Base-by-base conservation (phyloP, 192 early-diverging fungal species). In the Coemansia sp. region DNA sequence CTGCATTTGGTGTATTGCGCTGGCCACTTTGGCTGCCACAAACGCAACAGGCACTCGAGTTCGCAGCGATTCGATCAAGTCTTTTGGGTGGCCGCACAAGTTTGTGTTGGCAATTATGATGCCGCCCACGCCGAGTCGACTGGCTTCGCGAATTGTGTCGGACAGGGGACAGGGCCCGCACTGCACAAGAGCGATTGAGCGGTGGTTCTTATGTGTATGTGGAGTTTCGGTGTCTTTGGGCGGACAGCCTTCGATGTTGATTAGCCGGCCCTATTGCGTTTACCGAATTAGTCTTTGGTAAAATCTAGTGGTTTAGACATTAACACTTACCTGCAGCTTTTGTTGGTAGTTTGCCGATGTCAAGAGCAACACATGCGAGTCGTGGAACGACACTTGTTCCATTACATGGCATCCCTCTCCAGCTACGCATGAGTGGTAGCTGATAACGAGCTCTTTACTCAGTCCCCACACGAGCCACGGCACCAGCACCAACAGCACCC, bases 321-420 rank as follows among this genome's bases (percentile, higher is more conserved):
- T 15, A 44, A 44, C 2, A 5, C 68, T 56, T 73, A 79, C 76
- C 67, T 74, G 77, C 15, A 80, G 40, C 21, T 26, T 62, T 12
- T 49, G 61, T 23, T 63, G 47, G 34, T 71, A 61, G 58, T 57
- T 71, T 50, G 66, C 42, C 3, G 71, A 66, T 23, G 68, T 63
- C 37, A 74, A 37, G 11, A 80, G 57, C 22, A 73, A 21, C 22
- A 80, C 60, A 49, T 80, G 77, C 15, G 71, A 70, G 61, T 74
- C 77, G 37, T 71, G 65, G 55, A 74, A 80, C 3, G 68, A 38
- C 38, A 57, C 59, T 50, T 80, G 68, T 28, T 64, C 60, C 31
- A 70, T 64, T 14, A 74, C 55, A 59, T 80, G 77, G 40, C 77
- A 80, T 25, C 77, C 77, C 58, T 80, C 50, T 1, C 77, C 77